Base-by-base conservation (phyloP, 2,329 filamentous ascomycete species). In the Trichoderma simmonsii region DNA sequence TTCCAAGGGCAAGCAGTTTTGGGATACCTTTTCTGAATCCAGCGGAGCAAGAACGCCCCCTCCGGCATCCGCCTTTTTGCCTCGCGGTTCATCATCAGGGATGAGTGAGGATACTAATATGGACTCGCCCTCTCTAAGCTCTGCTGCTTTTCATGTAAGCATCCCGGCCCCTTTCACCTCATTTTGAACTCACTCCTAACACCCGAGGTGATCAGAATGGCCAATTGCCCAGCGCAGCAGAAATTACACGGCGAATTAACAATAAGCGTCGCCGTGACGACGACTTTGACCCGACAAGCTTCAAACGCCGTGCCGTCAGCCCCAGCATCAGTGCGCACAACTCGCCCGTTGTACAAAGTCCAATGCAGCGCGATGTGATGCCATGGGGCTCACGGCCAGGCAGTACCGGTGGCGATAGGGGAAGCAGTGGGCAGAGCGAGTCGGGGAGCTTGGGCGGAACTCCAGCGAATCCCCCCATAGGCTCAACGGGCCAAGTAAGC, bases 291-390 rank as follows among this genome's bases (percentile, higher is more conserved):
- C 91, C 93, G 2, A 88, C 91, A 51, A 93, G 91, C 73, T 95
- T 98, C 84, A 98, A 98, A 82, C 89, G 95, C 18, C 89, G 95
- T 57, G 95, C 95, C 28, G 95, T 98, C 3, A 96, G 93, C 72
- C 95, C 95, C 0, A 93, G 95, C 18, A 91, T 98, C 86, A 97
- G 94, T 80, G 91, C 92, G 2, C 94, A 97, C 77, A 97, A 95
- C 81, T 97, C 93, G 73, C 95, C 95, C 1, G 87, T 97, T 43
- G 88, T 95, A 76, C 93, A 97, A 79, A 95, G 93, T 70, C 94
- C 95, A 1, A 88, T 92, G 75, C 90, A 95, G 78, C 87, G 91
- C 62, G 93, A 94, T 74, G 84, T 84, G 57, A 87, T 86, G 66
- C 86, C 91, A 0, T 95, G 92, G 92, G 91, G 92, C n/a, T 91